Percentiles rank a stretch among this genome's conserved stretches.
Conservation (phyloP, 2,329 filamentous ascomycete genomes). For the Metarhizium rileyi region DNA sequence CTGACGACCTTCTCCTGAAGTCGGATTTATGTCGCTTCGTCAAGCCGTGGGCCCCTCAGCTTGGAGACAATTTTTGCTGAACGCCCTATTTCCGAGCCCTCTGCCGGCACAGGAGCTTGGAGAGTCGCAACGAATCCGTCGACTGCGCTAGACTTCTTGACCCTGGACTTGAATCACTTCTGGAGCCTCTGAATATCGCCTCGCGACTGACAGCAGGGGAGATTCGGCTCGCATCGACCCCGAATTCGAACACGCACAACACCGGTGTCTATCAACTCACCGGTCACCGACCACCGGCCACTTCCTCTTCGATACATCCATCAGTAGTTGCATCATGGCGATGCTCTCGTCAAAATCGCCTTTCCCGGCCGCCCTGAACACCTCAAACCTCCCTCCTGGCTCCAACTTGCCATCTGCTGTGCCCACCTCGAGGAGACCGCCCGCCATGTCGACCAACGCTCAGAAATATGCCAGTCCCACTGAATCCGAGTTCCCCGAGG, state of each 20-base stretch:
- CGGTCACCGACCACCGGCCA: neutral
- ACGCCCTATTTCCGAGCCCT: neutral
- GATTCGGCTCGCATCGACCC: too few species aligned
- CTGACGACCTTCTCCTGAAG: constrained; percentile 2
- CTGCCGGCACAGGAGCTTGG: neutral
- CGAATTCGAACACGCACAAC: neutral
- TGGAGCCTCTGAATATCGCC: too few species aligned
- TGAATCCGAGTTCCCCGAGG: constrained; percentile 85
- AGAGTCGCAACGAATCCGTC: neutral
- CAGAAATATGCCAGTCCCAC: constrained; percentile 71
- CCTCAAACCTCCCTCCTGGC: constrained; percentile 35
- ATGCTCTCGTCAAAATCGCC: constrained; percentile 70
- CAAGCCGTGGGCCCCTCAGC: neutral
- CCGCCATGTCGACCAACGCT: constrained; percentile 36
- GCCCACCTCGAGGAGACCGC: constrained; percentile 41
- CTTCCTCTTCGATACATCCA: neutral
- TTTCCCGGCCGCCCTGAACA: constrained; percentile 46
- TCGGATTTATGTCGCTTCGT: constrained; percentile 4
- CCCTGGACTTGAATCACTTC: too few species aligned
- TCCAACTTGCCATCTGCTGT: constrained; percentile 38
- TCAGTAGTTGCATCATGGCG: constrained; percentile 43
- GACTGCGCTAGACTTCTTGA: neutral
- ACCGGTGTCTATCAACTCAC: neutral
- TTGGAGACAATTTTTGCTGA: neutral
- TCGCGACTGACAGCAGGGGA: neutral